Conservation (phyloP, 257 asterid genomes). For the Solanum raphanifolium region DNA sequence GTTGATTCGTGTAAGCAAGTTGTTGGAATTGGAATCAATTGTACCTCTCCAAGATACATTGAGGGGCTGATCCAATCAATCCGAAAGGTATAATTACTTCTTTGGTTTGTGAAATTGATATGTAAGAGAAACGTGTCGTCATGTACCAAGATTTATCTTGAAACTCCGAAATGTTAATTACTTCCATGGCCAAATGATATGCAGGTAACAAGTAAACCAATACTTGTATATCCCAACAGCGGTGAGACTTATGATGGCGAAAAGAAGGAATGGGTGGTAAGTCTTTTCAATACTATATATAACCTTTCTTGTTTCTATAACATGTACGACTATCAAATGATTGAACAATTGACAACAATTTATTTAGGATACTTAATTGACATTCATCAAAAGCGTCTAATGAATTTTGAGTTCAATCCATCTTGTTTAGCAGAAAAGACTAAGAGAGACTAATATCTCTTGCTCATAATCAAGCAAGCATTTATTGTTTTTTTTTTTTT, state of each 20-base stretch:
- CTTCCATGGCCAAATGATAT: neutral
- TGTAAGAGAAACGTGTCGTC: neutral
- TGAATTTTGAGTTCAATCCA: no score
- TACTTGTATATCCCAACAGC: slow-evolving; percentile 77
- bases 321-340: neutral
- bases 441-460: no score
- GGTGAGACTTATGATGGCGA: slow-evolving; percentile 74
- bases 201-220: slow-evolving; percentile 63
- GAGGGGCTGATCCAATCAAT: slow-evolving; percentile 54
- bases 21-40: slow-evolving; percentile 61
- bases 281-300: neutral
- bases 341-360: neutral
- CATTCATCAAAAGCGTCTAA: neutral
- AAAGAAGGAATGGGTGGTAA: slow-evolving; percentile 77
- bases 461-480: no score
- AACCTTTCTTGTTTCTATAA: neutral
- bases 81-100: slow-evolving; percentile 19
- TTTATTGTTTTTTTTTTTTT: neutral
- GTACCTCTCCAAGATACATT: slow-evolving; percentile 73
- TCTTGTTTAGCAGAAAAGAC: no score
- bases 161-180: neutral
- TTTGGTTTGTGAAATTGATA: neutral
- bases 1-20: slow-evolving; percentile 54
- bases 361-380: neutral
- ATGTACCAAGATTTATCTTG: neutral